Percentiles rank a stretch among this genome's conserved stretches.
These are phyloP conservation scores for Gossypium herbaceum DNA, from an alignment of 345 rosid genomes.

Conservation along the genomic window DNA sequence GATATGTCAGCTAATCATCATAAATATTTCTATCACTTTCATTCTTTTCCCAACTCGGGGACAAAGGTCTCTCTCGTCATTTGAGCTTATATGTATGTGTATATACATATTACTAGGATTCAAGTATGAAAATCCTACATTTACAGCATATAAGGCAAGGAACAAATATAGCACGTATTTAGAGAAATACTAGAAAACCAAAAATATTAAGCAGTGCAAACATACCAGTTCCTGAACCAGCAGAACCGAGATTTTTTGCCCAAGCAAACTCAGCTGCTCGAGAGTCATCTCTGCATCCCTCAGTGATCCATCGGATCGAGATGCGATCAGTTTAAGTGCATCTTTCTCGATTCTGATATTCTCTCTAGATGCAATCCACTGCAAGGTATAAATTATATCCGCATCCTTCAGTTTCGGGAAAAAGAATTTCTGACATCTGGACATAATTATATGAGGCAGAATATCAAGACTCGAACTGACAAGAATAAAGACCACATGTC, in stretches of 20 bases:
- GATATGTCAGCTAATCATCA: constrained; percentile 5
- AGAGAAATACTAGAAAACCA: background rate
- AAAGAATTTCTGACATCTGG: constrained; percentile 95
- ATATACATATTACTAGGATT: background rate
- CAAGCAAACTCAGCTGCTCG: constrained; percentile 87
- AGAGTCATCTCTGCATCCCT: constrained; percentile 97
- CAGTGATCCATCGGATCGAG: constrained; percentile 92
- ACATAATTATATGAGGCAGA: constrained; percentile 82
- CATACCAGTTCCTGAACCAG: constrained; percentile 95
- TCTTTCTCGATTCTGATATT: constrained; percentile 64
- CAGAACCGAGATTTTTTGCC: constrained; percentile 75
- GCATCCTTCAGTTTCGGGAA: constrained; percentile 91
- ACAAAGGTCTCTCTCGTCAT: background rate
- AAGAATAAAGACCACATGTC: constrained; percentile 73
- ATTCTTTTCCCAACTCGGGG: background rate
- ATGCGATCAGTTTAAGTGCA: constrained; percentile 86
- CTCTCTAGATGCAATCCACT: constrained; percentile 72
- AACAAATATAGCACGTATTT: background rate
- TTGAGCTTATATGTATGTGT: background rate
- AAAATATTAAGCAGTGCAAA: constrained; percentile 2
- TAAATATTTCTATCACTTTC: background rate
- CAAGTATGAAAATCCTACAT: background rate
- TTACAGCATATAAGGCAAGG: too few species aligned
- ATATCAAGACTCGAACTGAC: constrained; percentile 84
- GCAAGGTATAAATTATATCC: constrained; percentile 74